Evolutionary conservation across 208 protist species (phyloP).

Genomic region (Trypanosoma conorhini): DNA sequence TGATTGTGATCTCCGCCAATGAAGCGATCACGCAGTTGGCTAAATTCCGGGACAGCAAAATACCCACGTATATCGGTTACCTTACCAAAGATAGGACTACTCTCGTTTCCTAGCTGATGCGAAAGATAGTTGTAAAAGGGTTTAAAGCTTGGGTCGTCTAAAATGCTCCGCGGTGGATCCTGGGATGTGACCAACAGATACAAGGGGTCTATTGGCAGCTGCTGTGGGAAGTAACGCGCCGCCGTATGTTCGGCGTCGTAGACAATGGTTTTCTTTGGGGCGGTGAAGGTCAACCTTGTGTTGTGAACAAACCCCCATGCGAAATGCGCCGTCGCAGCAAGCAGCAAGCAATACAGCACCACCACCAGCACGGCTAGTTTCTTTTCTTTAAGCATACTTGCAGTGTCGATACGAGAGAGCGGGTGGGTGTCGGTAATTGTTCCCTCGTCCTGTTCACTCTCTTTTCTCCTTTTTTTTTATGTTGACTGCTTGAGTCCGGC

Average conservation of each 20-base stretch:
- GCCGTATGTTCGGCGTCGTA: background rate
- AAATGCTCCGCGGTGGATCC: slow-evolving; percentile 10
- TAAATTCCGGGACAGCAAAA: slow-evolving; percentile 6
- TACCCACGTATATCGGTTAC: slow-evolving; percentile 17
- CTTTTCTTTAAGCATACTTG: slow-evolving; percentile 14
- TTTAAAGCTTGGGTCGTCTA: slow-evolving; percentile 15
- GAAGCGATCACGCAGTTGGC: background rate
- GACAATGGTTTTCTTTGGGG: slow-evolving; percentile 22
- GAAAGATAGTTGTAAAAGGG: slow-evolving; percentile 11
- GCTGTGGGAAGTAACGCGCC: slow-evolving; percentile 11
- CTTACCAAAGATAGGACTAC: slow-evolving; percentile 11
- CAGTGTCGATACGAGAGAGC: background rate
- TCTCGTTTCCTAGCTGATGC: slow-evolving; percentile 8
- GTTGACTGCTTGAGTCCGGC: background rate
- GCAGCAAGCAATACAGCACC: slow-evolving; percentile 11
- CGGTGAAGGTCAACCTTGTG: slow-evolving; percentile 8
- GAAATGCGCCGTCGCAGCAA: slow-evolving; percentile 8
- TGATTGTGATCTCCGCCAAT: slow-evolving; percentile 27
- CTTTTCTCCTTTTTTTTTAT: background rate
- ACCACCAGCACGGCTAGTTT: slow-evolving; percentile 26
- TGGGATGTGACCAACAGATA: slow-evolving; percentile 14
- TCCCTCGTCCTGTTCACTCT: background rate
- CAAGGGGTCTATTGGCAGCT: slow-evolving; percentile 15
- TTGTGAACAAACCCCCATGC: slow-evolving; percentile 19
- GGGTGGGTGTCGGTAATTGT: background rate